Evolutionary conservation across 768 basidiomycete genomes (phyloP).

Genomic region (Lactarius pseudohatsudake): DNA sequence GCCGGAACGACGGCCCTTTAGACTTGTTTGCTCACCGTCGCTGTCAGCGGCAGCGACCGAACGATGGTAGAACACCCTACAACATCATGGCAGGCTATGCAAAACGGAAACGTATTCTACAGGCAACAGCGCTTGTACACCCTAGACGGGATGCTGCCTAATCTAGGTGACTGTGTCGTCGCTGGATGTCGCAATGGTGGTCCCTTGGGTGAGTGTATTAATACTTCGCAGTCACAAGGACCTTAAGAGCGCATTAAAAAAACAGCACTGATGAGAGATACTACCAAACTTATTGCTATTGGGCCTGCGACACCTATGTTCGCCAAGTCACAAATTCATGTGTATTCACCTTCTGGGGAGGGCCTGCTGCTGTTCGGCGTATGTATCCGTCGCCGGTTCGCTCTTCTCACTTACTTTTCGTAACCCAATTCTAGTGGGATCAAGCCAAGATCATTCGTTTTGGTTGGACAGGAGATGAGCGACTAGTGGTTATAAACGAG

Average conservation of each 20-base stretch:
- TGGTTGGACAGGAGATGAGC: conserved; percentile 83
- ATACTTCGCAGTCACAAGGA: conserved; percentile 2
- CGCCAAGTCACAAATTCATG: conserved; percentile 78
- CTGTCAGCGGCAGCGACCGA: neutral
- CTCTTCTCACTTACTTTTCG: conserved; percentile 21
- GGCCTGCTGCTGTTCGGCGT: conserved; percentile 69
- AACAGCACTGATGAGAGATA: conserved; percentile 85
- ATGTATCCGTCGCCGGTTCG: conserved; percentile 41
- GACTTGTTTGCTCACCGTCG: neutral
- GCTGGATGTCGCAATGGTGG: conserved; percentile 86
- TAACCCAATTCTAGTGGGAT: conserved; percentile 69
- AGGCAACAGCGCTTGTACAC: conserved; percentile 81
- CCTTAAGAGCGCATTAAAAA: neutral
- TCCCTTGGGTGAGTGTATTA: conserved; percentile 65
- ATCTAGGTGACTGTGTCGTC: conserved; percentile 75
- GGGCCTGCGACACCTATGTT: conserved; percentile 55
- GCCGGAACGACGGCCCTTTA: neutral
- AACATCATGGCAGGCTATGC: conserved; percentile 87
- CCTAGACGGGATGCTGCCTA: conserved; percentile 72
- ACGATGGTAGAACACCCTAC: conserved; percentile 69
- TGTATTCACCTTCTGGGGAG: conserved; percentile 86
- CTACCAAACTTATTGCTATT: conserved; percentile 72
- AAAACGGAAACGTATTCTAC: conserved; percentile 85
- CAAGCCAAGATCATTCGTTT: conserved; percentile 78
- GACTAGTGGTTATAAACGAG: conserved; percentile 82